Evolutionary conservation across 139 green algal species (phyloP), one percentile per base, ranked within the genome.

Genomic region (Desmodesmus armatus): DNA sequence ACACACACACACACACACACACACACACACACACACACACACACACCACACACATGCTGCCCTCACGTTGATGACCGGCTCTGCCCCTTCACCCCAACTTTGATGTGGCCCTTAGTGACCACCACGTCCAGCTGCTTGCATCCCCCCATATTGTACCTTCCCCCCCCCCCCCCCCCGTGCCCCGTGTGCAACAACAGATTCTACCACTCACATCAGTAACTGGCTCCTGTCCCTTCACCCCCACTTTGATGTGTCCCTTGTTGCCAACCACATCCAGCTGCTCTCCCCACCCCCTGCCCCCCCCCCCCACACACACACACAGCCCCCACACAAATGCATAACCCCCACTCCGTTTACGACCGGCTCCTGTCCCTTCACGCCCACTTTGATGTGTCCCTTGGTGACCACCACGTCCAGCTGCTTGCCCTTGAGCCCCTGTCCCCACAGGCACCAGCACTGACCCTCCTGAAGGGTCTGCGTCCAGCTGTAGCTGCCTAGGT

Each of bases 401-500:
- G 55, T 92, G 47, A 99, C 97, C 21, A 88, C 33, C 37, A 95
- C 91, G 37, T 91, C 86, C 85, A 97, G 43, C 60, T 90, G 80
- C 27, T 81, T 78, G 1, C 73, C 89, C 77, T 83, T 82, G 15
- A 53, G 29, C 6, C 60, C 77, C 35, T 2, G 9, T 0, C 95
- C 95, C 37, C 99, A 88, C 0, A 91, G 93, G 15, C 99, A 89
- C 0, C 13, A 86, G 13, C 99, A 79, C 4, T 84, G 91, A 35
- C 96, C 90, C 72, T 99, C 97, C 13, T 51, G 33, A 66, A 99
- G 94, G 0, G 96, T 98, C 89, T 99, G 97, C 2, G 90, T 94
- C 97, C 97, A 99, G 31, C 73, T 93, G 91, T 98, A 99, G 33
- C 88, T 81, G 1, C 91, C 92, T 33, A 96, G 85, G 85, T 98